Evolutionary conservation across 2,329 filamentous ascomycete species (phyloP), one percentile per base, ranked within the genome.

Genomic region (Diaporthe sp.): DNA sequence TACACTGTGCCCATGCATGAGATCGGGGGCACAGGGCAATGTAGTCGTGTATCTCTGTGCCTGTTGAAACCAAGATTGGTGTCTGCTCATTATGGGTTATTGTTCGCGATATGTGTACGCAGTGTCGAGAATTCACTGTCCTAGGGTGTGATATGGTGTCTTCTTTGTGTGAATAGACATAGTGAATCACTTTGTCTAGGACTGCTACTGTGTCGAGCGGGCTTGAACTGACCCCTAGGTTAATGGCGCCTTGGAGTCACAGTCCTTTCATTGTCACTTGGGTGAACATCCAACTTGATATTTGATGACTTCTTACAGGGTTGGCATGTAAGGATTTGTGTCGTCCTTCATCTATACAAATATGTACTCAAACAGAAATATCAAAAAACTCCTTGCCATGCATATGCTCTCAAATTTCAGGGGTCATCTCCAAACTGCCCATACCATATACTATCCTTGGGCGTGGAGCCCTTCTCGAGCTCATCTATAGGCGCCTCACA

Each of bases 391-490:
- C 44, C 63, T 68, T 53, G 63, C 63, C 63, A 68, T 68, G 63
- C 63, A 53, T 39, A 7, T 68, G 32, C 32, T 53, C 32, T 3
- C 13, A 8, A 27, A 68, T 4, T 22, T 78, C 75, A 71, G 12
- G 58, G 7, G 37, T 77, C 59, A 12, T 76, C 76, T 65, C 85
- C 85, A 47, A 81, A 66, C n/a, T 74, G 58, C 19, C 75, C 75
- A 70, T 35, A 84, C 81, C 87, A 89, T 1, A 82, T 81, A 58
- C 84, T 84, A 77, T 91, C 89, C 42, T 85, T 83, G 1, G 89
- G 89, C 30, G 84, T 82, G 9, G 84, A 84, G 0, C 89, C 89
- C 78, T 81, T 86, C 73, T 85, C 83, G 39, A 89, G 77, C 25
- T 88, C 88, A 17, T 84, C 82, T 4, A 82, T 77, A 5, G 78